Conservation (phyloP, 768 basidiomycete species). For the Lentinula sp. region DNA sequence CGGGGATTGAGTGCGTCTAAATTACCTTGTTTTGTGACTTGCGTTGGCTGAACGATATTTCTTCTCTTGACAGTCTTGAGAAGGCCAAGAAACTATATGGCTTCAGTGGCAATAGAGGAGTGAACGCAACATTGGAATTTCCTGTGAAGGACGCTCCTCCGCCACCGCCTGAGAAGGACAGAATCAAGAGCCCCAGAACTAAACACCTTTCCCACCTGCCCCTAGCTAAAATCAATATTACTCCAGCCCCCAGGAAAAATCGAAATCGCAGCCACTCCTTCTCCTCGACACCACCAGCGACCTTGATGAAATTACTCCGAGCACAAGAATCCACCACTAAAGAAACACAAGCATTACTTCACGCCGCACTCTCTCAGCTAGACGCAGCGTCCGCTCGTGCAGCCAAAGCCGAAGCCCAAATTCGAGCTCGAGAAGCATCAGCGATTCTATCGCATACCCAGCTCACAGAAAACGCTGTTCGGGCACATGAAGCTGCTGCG, state of each 20-base stretch:
- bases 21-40: not conserved
- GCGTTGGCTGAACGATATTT: not conserved
- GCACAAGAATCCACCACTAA: slow-evolving; percentile 4
- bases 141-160: not conserved
- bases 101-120: not conserved
- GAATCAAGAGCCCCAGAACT: not conserved
- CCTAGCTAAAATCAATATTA: not conserved
- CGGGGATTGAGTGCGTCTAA: not conserved
- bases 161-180: not conserved
- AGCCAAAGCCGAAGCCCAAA: slow-evolving; percentile 1
- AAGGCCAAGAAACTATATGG: not conserved
- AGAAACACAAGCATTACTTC: slow-evolving; percentile 3
- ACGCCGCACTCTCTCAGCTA: slow-evolving; percentile 6
- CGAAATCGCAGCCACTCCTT: not conserved
- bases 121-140: not conserved
- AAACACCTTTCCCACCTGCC: not conserved
- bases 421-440: not conserved
- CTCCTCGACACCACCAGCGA: not conserved
- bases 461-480: not conserved
- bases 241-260: not conserved
- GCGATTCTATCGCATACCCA: not conserved
- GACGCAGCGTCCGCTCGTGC: slow-evolving; percentile 6
- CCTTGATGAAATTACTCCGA: slow-evolving; percentile 1
- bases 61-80: not conserved
- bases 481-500: not conserved